Percentiles rank a stretch among this genome's conserved stretches.
These are phyloP conservation scores for Hymenoscyphus linearis DNA, from an alignment of 2,329 filamentous ascomycete genomes.

Conservation along the genomic window DNA sequence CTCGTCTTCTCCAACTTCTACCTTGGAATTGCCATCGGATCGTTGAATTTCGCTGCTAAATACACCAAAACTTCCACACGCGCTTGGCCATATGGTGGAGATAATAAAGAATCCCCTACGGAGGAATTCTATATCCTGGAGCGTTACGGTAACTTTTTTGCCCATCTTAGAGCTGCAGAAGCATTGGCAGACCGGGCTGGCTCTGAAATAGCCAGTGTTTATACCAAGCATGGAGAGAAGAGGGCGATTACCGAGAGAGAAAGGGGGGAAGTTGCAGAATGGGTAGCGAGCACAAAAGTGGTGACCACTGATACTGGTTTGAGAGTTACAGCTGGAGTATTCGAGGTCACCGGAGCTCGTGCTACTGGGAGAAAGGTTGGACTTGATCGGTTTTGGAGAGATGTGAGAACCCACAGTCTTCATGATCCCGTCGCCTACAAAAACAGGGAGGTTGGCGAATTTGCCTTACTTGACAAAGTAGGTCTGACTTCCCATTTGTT, in stretches of 20 bases:
- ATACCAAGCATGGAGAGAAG: constrained; percentile 37
- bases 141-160: constrained; percentile 58
- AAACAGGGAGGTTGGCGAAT: constrained; percentile 56
- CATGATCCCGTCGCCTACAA: constrained; percentile 66
- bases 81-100: constrained; percentile 59
- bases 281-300: constrained; percentile 58
- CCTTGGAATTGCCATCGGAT: constrained; percentile 56
- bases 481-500: background rate
- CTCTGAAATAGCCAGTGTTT: constrained; percentile 42
- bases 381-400: constrained; percentile 61
- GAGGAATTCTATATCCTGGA: constrained; percentile 63
- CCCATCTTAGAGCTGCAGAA: constrained; percentile 55
- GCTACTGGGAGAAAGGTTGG: constrained; percentile 54
- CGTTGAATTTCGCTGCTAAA: constrained; percentile 47
- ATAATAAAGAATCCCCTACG: constrained; percentile 50
- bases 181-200: constrained; percentile 54
- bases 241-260: constrained; percentile 44
- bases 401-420: constrained; percentile 59
- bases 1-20: constrained; percentile 64
- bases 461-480: constrained; percentile 47
- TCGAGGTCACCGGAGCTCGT: constrained; percentile 57
- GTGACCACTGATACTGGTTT: constrained; percentile 56
- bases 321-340: constrained; percentile 54
- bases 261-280: constrained; percentile 57
- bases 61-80: constrained; percentile 54